Base-by-base conservation (phyloP, 2,329 filamentous ascomycete species). In the Diplodia sapinea region DNA sequence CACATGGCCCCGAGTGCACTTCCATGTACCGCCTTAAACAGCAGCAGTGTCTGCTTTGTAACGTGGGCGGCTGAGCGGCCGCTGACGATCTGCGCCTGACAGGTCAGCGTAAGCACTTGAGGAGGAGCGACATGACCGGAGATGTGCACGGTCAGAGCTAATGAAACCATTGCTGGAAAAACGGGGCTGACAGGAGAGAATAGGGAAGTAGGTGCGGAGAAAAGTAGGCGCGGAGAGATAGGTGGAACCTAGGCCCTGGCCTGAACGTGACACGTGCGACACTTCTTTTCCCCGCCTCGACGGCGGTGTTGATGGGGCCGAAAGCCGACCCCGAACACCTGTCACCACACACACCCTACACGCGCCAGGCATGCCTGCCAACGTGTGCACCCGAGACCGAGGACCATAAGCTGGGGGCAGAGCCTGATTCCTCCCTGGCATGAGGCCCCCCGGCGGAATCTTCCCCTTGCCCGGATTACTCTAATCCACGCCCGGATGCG, bases 321-420 rank as follows among this genome's bases (percentile, higher is more conserved):
- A 36, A 36, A 29, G 15, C 59, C 43, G 47, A 63, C 59, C 9
- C 59, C 59, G 59, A 63, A 51, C 59, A 63, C 47, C 59, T 63
- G 59, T 51, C 43, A 51, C 59, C 59, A 63, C 31, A 63, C 59
- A 63, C 59, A 51, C 59, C 29, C 43, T 50, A 62, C 57, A 26
- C 8, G 3, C 40, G 40, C 29, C 33, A 20, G 51, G 29, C 29
- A 57, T 57, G 55, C 55, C 40, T 40, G 55, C 55, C 55, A 51
- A 31, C 59, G 15, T 31, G 20, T 20, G 29, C 59, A 63, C 59
- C 43, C 59, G 59, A 63, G 49, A 40, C 59, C 59, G 59, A 63
- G 59, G 40, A 50, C 47, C 59, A 29, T 63, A 47, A 63, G 59
- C 47, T 49, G 47, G 59, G 47, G 36, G 31, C 29, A 23, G 29